phyloP scores from a whole-genome alignment of 2,329 filamentous ascomycete species.

The Cladosporium halotolerans region DNA sequence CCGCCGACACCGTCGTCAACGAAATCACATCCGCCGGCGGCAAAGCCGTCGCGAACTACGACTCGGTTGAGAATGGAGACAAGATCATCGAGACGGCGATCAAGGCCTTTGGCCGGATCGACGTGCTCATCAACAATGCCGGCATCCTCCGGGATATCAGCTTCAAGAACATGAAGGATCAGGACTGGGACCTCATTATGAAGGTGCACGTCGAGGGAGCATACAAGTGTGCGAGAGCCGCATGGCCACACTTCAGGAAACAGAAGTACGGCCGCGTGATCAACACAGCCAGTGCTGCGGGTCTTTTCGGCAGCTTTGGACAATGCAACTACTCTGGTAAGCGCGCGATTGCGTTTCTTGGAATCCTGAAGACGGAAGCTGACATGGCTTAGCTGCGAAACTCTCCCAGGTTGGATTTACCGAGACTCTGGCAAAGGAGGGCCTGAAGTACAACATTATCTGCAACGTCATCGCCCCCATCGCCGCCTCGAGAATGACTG shows the following conservation, averaged over 20 bases:
- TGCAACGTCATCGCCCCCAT: constrained; percentile 93
- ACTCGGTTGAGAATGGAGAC: constrained; percentile 87
- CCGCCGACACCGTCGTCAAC: constrained; percentile 74
- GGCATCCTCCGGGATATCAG: constrained; percentile 90
- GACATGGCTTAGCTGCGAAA: constrained; percentile 64
- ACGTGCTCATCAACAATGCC: constrained; percentile 95
- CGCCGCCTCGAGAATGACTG: constrained; percentile 90
- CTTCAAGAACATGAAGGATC: constrained; percentile 98
- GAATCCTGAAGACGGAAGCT: constrained; percentile 8
- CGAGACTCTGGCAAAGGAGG: constrained; percentile 96
- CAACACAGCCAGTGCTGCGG: constrained; percentile 93
- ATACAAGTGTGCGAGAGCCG: constrained; percentile 91
- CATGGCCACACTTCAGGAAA: constrained; percentile 96
- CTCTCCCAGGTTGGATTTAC: constrained; percentile 93
- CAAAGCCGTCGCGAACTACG: constrained; percentile 96
- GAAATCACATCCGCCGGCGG: constrained; percentile 83
- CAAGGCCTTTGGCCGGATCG: constrained; percentile 74
- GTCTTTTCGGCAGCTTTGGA: constrained; percentile 91
- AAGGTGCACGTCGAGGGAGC: constrained; percentile 87
- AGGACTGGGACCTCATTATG: constrained; percentile 94
- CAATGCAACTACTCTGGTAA: constrained; percentile 80
- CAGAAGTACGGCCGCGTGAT: constrained; percentile 97
- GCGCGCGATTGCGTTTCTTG: constrained; percentile 37
- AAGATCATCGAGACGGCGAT: constrained; percentile 88
- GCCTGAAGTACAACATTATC: constrained; percentile 94